Conservation (phyloP, 1,284 basidiomycete genomes). For the Ustilago bromivora region DNA sequence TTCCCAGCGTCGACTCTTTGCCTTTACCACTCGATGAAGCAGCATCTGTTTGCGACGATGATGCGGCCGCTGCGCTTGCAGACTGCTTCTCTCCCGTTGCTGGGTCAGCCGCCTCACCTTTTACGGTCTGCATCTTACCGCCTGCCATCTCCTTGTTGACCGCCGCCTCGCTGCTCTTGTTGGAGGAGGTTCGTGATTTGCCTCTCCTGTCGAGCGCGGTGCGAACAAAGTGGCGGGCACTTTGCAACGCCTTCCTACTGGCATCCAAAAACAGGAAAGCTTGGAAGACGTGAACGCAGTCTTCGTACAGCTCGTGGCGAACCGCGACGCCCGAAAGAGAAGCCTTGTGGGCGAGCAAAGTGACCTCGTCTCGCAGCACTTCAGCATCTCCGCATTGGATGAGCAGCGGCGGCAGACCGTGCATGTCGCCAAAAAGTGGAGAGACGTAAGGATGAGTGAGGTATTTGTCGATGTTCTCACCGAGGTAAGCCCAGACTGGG, state of each 20-base stretch:
- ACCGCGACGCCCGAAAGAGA: constrained; percentile 87
- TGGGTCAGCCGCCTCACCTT: constrained; percentile 50
- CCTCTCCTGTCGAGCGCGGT: constrained; percentile 65
- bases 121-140: constrained; percentile 50
- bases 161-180: constrained; percentile 73
- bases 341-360: constrained; percentile 93
- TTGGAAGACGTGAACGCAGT: constrained; percentile 75
- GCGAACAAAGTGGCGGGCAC: constrained; percentile 68
- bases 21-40: constrained; percentile 16
- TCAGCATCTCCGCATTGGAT: constrained; percentile 95
- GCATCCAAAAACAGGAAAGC: constrained; percentile 69
- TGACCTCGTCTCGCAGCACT: constrained; percentile 90
- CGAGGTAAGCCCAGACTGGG: constrained; percentile 91
- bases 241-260: constrained; percentile 68
- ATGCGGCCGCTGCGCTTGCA: constrained; percentile 1
- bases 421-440: constrained; percentile 86
- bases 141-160: constrained; percentile 62
- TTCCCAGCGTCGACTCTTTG: constrained; percentile 16
- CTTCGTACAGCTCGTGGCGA: constrained; percentile 91
- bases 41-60: neutral
- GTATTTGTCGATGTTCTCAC: constrained; percentile 82
- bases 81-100: constrained; percentile 41
- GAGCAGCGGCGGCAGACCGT: constrained; percentile 86
- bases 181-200: constrained; percentile 69
- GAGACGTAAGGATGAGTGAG: constrained; percentile 94